Evolutionary conservation across 2,329 filamentous ascomycete species (phyloP).

Genomic region (Rhynchosporium secalis): DNA sequence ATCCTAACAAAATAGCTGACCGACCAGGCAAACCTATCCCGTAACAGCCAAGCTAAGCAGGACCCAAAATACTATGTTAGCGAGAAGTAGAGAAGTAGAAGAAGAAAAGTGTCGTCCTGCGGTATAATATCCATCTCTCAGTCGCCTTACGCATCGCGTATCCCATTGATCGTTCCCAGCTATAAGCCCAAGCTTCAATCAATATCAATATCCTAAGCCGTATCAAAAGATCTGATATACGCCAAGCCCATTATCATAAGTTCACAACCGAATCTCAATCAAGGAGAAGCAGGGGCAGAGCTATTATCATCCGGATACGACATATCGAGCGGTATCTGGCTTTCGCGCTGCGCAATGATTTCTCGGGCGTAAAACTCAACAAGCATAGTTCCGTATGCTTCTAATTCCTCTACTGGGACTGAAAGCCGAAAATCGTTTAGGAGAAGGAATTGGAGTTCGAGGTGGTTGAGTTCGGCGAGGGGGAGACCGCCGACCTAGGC

Average conservation of each 20-base stretch:
- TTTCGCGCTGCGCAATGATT: constrained; percentile 63
- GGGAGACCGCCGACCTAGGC: constrained; percentile 87
- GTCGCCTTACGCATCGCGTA: not conserved
- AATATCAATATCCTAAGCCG: not conserved
- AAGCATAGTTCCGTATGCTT: constrained; percentile 96
- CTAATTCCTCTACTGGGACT: constrained; percentile 90
- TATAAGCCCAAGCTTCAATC: too few relatives aligned
- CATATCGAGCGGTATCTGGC: constrained; percentile 29
- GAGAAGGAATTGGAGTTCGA: constrained; percentile 92
- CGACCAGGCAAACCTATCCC: too few relatives aligned
- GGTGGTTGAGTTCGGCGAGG: constrained; percentile 87
- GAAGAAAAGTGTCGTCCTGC: not conserved
- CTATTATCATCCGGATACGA: constrained; percentile 31
- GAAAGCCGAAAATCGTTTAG: constrained; percentile 95
- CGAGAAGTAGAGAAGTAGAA: not conserved
- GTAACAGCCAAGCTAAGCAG: too few relatives aligned
- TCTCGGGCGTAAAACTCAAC: constrained; percentile 97
- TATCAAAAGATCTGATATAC: not conserved
- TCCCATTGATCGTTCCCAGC: too few relatives aligned
- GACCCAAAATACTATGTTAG: constrained; percentile 8
- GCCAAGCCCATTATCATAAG: too few relatives aligned
- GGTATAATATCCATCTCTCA: not conserved
- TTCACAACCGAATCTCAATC: not conserved
- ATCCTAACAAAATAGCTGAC: not conserved
- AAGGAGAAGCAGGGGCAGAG: constrained; percentile 15